Evolutionary conservation across 163 green algal genomes (phyloP), one percentile per base, ranked within the genome.

Genomic region (Scenedesmus sp.): DNA sequence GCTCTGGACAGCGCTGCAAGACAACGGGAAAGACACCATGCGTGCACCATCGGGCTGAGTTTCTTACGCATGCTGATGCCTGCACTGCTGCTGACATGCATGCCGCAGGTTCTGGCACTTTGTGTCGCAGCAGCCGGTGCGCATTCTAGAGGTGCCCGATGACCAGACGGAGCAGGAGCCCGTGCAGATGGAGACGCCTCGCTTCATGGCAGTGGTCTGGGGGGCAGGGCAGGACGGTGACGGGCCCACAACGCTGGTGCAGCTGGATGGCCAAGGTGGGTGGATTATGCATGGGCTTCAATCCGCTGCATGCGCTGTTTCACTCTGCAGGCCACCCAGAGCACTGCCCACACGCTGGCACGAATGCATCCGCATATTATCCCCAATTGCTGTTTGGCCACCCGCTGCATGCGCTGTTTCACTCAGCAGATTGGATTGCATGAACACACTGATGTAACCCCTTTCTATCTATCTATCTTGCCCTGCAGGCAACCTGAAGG

Each of bases 401-500:
- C 34, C 34, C 34, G 34, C 34, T 46, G 34, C 34, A 46, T 46
- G 34, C 34, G 34, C 34, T 46, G 34, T 46, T 46, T 46, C 34
- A 46, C 34, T 46, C 34, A 46, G 34, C 34, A 46, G 34, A 46
- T 0, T 46, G 34, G 34, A 0, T 46, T n/a, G n/a, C n/a, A n/a
- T 46, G 34, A 46, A 46, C 34, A 46, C 34, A 46, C 34, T 46
- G 34, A 64, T 64, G 59, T 1, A 64, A 9, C 1, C 10, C 9
- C 16, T 18, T 23, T 12, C 62, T 18, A 23, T 16, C 2, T 23
- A 12, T 70, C 59, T 64, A 64, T 9, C 18, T 3, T 0, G 12
- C 4, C 18, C 2, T 84, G 55, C 88, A 92, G 98, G 98, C 56
- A 95, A 96, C 57, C 92, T 99, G 79, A 94, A 97, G 9, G 98